These are phyloP conservation scores for Calonectria honghensis DNA, from an alignment of 2,329 filamentous ascomycete species.

Conservation along the genomic window DNA sequence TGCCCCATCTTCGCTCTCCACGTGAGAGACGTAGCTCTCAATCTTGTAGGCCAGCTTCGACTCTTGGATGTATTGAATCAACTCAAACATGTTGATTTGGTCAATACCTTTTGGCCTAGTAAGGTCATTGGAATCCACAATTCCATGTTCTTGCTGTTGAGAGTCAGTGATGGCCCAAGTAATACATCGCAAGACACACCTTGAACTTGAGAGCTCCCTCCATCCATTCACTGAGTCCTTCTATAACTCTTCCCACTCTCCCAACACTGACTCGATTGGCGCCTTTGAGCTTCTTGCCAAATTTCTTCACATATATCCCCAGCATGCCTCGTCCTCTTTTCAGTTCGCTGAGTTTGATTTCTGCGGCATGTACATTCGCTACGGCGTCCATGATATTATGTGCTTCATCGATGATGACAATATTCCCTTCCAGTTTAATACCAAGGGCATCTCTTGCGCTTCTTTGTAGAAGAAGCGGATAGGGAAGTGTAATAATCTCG, in stretches of 20 bases:
- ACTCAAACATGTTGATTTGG: slow-evolving; percentile 94
- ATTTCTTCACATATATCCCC: slow-evolving; percentile 88
- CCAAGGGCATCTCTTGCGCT: slow-evolving; percentile 91
- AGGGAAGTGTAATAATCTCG: slow-evolving; percentile 94
- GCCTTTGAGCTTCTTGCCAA: slow-evolving; percentile 91
- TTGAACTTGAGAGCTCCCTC: slow-evolving; percentile 70
- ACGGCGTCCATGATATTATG: slow-evolving; percentile 99
- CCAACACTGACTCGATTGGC: slow-evolving; percentile 94
- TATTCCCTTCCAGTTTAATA: slow-evolving; percentile 88
- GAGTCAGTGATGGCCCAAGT: background rate
- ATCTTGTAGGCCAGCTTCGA: slow-evolving; percentile 97
- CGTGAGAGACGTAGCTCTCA: slow-evolving; percentile 86
- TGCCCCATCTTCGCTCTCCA: slow-evolving; percentile 68
- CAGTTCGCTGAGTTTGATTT: slow-evolving; percentile 84
- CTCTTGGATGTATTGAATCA: slow-evolving; percentile 90
- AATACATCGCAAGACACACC: slow-evolving; percentile 58
- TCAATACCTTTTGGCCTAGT: slow-evolving; percentile 91
- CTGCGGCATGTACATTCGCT: slow-evolving; percentile 87
- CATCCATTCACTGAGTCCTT: slow-evolving; percentile 84
- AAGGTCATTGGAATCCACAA: slow-evolving; percentile 82
- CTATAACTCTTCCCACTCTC: slow-evolving; percentile 88
- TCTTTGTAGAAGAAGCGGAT: slow-evolving; percentile 91
- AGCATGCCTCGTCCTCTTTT: slow-evolving; percentile 84
- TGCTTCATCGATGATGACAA: slow-evolving; percentile 97
- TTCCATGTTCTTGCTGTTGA: slow-evolving; percentile 72